These are phyloP conservation scores for Monilinia fructigena DNA, from an alignment of 2,329 filamentous ascomycete species.

Conservation along the genomic window DNA sequence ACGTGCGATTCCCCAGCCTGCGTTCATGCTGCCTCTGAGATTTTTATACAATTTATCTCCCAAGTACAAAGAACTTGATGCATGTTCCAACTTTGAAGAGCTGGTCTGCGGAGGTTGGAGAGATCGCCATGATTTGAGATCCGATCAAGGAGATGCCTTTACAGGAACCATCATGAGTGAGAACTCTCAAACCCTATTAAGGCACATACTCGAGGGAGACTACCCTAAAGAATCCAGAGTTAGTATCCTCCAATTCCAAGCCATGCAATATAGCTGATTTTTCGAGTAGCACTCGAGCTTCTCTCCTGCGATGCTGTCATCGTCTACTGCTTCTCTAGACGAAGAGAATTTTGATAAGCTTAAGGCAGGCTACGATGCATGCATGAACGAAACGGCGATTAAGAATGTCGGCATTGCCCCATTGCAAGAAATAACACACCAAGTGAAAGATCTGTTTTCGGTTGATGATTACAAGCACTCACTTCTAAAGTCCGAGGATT, in stretches of 20 bases:
- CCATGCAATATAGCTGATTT: constrained; percentile 21
- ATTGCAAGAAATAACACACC: constrained; percentile 54
- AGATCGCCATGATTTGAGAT: constrained; percentile 60
- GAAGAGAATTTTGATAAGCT: constrained; percentile 65
- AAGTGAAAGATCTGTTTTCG: constrained; percentile 50
- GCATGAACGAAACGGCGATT: constrained; percentile 60
- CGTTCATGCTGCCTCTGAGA: constrained; percentile 60
- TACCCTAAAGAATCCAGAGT: constrained; percentile 48
- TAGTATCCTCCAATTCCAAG: constrained; percentile 26
- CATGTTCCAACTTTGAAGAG: constrained; percentile 68
- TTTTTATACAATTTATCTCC: constrained; percentile 61
- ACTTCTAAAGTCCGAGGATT: constrained; percentile 33
- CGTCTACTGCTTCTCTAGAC: constrained; percentile 47
- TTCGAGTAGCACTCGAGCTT: constrained; percentile 48
- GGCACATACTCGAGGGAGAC: constrained; percentile 61
- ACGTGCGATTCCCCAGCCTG: constrained; percentile 60
- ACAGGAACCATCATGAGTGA: constrained; percentile 62
- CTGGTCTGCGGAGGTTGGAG: constrained; percentile 68
- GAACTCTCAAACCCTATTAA: constrained; percentile 56
- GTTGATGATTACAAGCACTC: constrained; percentile 24
- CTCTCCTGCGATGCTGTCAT: constrained; percentile 45
- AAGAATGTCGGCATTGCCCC: constrained; percentile 55
- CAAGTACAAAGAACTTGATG: constrained; percentile 61
- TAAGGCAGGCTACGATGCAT: constrained; percentile 62
- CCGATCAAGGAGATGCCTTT: constrained; percentile 61